phyloP scores from a whole-genome alignment of 2,329 filamentous ascomycete species.

The Stagonosporopsis tanaceti region DNA sequence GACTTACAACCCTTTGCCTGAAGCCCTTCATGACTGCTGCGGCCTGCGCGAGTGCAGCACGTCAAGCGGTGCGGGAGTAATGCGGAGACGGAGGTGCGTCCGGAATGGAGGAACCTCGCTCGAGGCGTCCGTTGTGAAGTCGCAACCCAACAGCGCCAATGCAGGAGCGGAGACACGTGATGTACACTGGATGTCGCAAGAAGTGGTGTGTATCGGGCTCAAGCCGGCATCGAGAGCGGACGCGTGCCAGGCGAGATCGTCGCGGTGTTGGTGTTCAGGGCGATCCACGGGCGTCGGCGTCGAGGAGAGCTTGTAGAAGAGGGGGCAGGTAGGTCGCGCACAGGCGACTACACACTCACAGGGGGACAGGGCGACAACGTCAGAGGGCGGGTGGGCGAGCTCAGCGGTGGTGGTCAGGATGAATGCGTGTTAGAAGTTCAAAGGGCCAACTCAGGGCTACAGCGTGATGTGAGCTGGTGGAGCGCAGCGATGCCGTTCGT shows the following conservation, averaged over 20 bases:
- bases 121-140: conserved; percentile 32
- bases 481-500: conserved; percentile 20
- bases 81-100: conserved; percentile 37
- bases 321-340: conserved; percentile 33
- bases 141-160: conserved; percentile 41
- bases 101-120: conserved; percentile 30
- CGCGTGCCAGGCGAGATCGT: conserved; percentile 36
- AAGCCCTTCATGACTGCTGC: conserved; percentile 91
- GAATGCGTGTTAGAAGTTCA: conserved; percentile 29
- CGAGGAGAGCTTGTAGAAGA: conserved; percentile 33
- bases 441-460: conserved; percentile 36
- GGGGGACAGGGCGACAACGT: conserved; percentile 20
- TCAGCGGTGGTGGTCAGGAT: conserved; percentile 23
- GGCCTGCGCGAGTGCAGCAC: conserved; percentile 40
- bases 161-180: conserved; percentile 30
- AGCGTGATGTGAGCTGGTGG: conserved; percentile 31
- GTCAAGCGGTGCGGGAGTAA: conserved; percentile 38
- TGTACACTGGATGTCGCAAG: conserved; percentile 23
- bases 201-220: conserved; percentile 28
- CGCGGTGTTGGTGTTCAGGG: conserved; percentile 39
- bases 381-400: conserved; percentile 16
- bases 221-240: conserved; percentile 43
- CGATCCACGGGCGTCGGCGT: conserved; percentile 34
- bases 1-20: conserved; percentile 93
- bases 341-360: conserved; percentile 30